phyloP scores from a whole-genome alignment of 2,329 filamentous ascomycete genomes.

The Pseudocercospora fuligena region DNA sequence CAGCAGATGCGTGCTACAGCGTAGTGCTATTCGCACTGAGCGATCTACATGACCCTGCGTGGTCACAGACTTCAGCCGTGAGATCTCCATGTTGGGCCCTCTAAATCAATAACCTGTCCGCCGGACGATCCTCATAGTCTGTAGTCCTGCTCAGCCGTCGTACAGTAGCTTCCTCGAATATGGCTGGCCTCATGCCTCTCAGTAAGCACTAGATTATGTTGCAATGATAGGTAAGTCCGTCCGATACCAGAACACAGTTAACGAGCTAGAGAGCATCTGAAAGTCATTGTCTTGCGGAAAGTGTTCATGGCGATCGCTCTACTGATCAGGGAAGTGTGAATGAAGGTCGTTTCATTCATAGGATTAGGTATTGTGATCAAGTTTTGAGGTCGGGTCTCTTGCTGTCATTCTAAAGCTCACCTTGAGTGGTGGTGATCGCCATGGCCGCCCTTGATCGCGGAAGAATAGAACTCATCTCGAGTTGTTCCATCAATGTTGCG shows the following conservation, averaged over 20 bases:
- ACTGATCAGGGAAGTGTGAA: not conserved
- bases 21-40: not conserved
- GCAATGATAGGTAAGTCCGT: not conserved
- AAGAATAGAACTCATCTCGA: not conserved
- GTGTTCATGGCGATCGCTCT: not conserved
- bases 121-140: not conserved
- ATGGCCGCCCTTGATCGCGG: not conserved
- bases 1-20: not conserved
- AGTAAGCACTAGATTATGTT: not conserved
- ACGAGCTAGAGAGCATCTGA: not conserved
- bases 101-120: not conserved
- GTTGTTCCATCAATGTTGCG: not conserved
- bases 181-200: not conserved
- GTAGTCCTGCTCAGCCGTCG: not conserved
- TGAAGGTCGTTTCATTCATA: not conserved
- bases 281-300: not conserved
- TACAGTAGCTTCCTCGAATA: not conserved
- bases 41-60: not conserved
- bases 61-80: not conserved
- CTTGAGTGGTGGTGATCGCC: not conserved
- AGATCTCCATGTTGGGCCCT: not conserved
- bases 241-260: not conserved
- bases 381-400: not conserved
- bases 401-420: not conserved
- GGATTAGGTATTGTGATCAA: not conserved